phyloP scores from a whole-genome alignment of 441 rosid genomes.

The Aleurites moluccanus region DNA sequence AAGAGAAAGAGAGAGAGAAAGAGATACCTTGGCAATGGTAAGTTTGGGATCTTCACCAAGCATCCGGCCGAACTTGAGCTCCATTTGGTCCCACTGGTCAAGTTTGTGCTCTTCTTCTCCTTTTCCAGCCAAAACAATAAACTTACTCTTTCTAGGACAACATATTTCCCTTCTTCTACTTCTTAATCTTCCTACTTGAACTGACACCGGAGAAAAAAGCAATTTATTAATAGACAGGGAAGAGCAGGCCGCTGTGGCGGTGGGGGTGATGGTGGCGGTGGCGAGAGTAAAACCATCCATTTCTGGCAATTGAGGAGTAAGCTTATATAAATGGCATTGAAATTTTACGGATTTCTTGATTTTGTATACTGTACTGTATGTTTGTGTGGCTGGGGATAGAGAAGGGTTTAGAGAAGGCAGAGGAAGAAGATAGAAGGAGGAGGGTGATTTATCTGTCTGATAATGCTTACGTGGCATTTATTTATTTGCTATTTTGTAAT shows the following conservation, averaged over 20 bases:
- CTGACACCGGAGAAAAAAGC: constrained; percentile 27
- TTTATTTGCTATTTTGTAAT: not conserved
- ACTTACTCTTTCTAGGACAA: constrained; percentile 32
- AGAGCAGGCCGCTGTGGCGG: constrained; percentile 15
- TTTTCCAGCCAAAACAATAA: constrained; percentile 47
- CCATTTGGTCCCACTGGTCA: constrained; percentile 83
- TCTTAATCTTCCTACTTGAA: constrained; percentile 19
- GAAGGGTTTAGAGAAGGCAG: not conserved
- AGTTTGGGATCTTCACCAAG: constrained; percentile 92
- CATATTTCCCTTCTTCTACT: constrained; percentile 26
- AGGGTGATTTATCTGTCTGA: constrained; percentile 11
- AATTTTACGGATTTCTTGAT: not conserved
- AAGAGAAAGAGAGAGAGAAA: not conserved
- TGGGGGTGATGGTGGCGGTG: constrained; percentile 27
- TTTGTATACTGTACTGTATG: not conserved
- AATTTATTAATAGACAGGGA: constrained; percentile 25
- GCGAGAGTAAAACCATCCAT: constrained; percentile 56
- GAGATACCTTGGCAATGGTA: constrained; percentile 78
- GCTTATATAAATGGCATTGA: constrained; percentile 18
- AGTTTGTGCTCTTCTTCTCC: constrained; percentile 53
- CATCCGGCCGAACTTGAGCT: constrained; percentile 80
- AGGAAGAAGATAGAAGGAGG: not conserved
- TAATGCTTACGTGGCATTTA: constrained; percentile 6
- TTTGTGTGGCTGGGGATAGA: not conserved
- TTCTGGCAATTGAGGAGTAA: constrained; percentile 23